These are phyloP conservation scores for Fusarium sp. DNA, from an alignment of 2,329 filamentous ascomycete species.

Conservation along the genomic window DNA sequence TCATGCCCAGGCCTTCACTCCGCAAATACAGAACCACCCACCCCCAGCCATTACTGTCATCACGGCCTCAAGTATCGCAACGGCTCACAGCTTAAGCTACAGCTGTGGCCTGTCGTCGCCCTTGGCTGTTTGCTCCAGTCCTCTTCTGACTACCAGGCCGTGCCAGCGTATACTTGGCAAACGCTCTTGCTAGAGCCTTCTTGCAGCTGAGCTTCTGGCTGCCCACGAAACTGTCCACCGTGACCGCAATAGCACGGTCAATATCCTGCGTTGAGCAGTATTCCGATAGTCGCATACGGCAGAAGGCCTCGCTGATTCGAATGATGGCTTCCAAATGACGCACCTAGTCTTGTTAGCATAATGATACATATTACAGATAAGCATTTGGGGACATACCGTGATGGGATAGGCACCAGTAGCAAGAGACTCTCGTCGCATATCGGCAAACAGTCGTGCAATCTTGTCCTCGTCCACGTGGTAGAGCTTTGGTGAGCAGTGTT, in stretches of 20 bases:
- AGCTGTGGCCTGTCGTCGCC: conserved; percentile 44
- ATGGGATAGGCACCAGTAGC: conserved; percentile 98
- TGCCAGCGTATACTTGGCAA: conserved; percentile 86
- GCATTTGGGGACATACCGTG: conserved; percentile 71
- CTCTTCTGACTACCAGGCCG: conserved; percentile 53
- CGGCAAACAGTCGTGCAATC: conserved; percentile 88
- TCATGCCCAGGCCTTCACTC: conserved; percentile 12
- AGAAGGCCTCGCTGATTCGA: conserved; percentile 92
- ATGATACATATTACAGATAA: not conserved
- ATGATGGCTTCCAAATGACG: conserved; percentile 98
- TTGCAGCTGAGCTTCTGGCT: conserved; percentile 98
- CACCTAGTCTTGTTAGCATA: conserved; percentile 64
- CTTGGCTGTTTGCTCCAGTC: conserved; percentile 35
- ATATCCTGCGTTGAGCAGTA: conserved; percentile 92
- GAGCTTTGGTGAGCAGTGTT: conserved; percentile 87
- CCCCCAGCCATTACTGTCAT: not conserved
- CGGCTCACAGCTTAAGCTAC: conserved; percentile 34
- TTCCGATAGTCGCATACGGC: conserved; percentile 96
- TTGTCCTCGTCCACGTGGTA: conserved; percentile 99
- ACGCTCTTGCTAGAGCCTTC: conserved; percentile 90
- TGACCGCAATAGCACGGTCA: conserved; percentile 95
- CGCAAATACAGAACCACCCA: conserved; percentile 10
- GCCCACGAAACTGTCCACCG: conserved; percentile 93
- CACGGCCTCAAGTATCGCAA: not conserved
- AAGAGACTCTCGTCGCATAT: conserved; percentile 92